Percentiles rank a stretch among this genome's conserved stretches.
phyloP scores from a whole-genome alignment of 495 filamentous ascomycete species.

The Elaphomyces granulatus region DNA sequence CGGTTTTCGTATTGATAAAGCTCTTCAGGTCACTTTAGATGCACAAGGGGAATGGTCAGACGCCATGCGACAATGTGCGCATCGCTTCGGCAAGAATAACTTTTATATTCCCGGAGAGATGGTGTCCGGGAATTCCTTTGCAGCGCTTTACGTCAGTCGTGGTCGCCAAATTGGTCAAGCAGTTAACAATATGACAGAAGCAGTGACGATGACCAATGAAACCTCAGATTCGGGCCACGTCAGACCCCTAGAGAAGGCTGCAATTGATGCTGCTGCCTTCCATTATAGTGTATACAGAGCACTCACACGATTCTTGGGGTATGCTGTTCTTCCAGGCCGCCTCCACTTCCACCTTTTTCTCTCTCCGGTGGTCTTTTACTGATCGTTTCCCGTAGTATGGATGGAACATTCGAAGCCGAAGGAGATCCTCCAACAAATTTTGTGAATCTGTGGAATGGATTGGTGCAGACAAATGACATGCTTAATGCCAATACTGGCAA shows the following conservation, averaged over 20 bases:
- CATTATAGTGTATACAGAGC: conserved; percentile 34
- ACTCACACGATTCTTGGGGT: conserved; percentile 32
- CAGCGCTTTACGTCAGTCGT: conserved; percentile 23
- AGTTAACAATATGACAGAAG: conserved; percentile 12
- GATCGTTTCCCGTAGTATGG: conserved; percentile 17
- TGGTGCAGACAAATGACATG: conserved; percentile 31
- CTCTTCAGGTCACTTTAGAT: conserved; percentile 32
- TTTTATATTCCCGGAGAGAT: conserved; percentile 37
- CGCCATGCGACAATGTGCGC: conserved; percentile 26
- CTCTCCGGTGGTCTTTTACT: no score
- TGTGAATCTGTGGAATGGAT: conserved; percentile 24
- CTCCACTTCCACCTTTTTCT: no score
- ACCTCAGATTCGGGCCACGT: conserved; percentile 14
- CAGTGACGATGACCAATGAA: conserved; percentile 14
- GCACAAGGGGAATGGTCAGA: conserved; percentile 30
- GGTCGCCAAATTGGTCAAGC: conserved; percentile 20
- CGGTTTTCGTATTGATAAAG: conserved; percentile 37
- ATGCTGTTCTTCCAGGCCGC: background rate
- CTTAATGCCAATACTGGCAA: conserved; percentile 33
- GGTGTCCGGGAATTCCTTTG: conserved; percentile 22
- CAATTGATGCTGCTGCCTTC: conserved; percentile 31
- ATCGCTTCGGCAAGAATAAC: conserved; percentile 27
- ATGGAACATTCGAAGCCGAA: conserved; percentile 26
- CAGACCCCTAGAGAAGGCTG: conserved; percentile 18
- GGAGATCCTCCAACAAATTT: conserved; percentile 28